A percentile compares a stretch with the other conserved stretches of the same genome.
Conservation (phyloP, 2,329 filamentous ascomycete genomes). For the Pseudogymnoascus verrucosus region DNA sequence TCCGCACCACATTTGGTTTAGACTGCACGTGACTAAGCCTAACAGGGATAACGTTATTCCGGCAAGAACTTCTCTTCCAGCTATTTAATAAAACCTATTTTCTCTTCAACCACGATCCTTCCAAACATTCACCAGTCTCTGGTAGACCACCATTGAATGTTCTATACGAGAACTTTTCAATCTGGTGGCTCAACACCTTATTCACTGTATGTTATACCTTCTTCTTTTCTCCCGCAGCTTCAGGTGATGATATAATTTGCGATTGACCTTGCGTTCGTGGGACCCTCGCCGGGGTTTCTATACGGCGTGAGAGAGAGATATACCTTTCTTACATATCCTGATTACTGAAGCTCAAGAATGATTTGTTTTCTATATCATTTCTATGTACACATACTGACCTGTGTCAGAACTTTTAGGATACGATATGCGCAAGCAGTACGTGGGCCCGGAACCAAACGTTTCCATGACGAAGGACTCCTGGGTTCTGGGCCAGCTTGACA, state of each 20-base stretch:
- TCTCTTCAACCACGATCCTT: not conserved
- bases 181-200: not conserved
- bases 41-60: not conserved
- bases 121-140: slow-evolving; percentile 5
- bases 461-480: not conserved
- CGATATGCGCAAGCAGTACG: not conserved
- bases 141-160: not conserved
- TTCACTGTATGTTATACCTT: slow-evolving; percentile 10
- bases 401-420: not conserved
- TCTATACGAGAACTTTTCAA: not conserved
- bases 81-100: slow-evolving; percentile 7
- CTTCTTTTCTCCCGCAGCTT: slow-evolving; percentile 20
- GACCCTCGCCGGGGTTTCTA: slow-evolving; percentile 84
- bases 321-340: slow-evolving; percentile 99
- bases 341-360: slow-evolving; percentile 30
- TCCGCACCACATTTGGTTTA: slow-evolving; percentile 7
- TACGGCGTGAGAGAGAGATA: slow-evolving; percentile 75
- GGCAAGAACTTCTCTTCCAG: slow-evolving; percentile 2
- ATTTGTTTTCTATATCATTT: slow-evolving; percentile 6
- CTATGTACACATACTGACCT: not conserved
- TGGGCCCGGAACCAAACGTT: not conserved
- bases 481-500: not conserved
- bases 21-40: not conserved
- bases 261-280: slow-evolving; percentile 84
- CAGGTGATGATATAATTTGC: slow-evolving; percentile 98